Conservation (phyloP, 176 grass and related monocot species). For the Aegilops umbellulata region DNA sequence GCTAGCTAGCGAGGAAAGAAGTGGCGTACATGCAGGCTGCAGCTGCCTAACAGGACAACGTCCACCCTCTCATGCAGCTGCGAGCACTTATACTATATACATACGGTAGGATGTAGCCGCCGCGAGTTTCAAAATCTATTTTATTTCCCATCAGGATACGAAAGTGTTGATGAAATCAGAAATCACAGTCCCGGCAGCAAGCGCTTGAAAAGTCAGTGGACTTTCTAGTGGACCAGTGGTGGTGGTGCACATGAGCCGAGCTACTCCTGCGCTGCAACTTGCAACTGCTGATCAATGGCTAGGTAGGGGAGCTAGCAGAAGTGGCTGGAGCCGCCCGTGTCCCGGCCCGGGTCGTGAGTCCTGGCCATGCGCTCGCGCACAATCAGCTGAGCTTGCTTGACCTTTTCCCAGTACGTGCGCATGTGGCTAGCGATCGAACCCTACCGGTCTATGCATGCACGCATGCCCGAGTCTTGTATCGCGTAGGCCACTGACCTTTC, state of each 20-base stretch:
- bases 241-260: not conserved
- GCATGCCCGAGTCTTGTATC: too few species aligned
- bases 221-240: not conserved
- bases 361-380: not conserved
- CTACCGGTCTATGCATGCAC: not conserved
- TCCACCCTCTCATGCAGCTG: too few species aligned
- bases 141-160: too few species aligned
- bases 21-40: not conserved
- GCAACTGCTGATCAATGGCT: not conserved
- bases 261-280: not conserved
- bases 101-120: not conserved
- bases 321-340: not conserved
- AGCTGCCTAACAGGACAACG: constrained; percentile 43
- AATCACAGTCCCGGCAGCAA: not conserved
- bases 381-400: not conserved
- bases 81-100: too few species aligned
- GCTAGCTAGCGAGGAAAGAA: not conserved
- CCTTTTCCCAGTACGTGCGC: not conserved
- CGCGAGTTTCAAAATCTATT: constrained; percentile 24
- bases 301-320: not conserved
- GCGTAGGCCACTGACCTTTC: too few species aligned
- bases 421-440: not conserved
- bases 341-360: not conserved
- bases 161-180: not conserved
- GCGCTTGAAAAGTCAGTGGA: not conserved